Base-by-base conservation (phyloP, 345 rosid species). In the Geranium rotundifolium region DNA sequence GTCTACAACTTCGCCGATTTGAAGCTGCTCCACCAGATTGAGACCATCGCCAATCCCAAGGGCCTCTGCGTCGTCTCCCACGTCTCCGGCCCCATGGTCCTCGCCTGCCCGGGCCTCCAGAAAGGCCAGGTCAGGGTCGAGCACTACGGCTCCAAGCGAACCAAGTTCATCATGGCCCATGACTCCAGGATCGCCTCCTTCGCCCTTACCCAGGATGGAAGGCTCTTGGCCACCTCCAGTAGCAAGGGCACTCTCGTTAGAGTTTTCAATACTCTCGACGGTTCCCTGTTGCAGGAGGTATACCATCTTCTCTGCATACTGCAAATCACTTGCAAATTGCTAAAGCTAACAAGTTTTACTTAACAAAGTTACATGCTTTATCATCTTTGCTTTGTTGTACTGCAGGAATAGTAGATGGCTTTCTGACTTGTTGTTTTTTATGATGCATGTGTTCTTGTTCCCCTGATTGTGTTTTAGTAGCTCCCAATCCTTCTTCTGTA, bases 111-210 rank as follows among this genome's bases (percentile, higher is more conserved):
- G 0, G 87, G 81, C 3, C 41, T 71, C 30, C 80, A 62, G 59
- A 76, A 80, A 68, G 87, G 87, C 7, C 83, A 76, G 65, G 67
- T 83, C 56, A 76, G 82, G 69, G 62, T 80, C 14, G 78, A 82
- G 78, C 60, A 78, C 67, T 78, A 55, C 54, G 77, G 69, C n/a
- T 69, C 76, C 1, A 80, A 73, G 56, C 61, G 69, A 68, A 76
- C 80, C 1, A 74, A 73, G 71, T 69, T 74, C 17, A 20, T 74
- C n/a, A 67, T 59, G 75, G 85, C 81, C 1, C 88, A 83, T 31
- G 81, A 71, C 31, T 80, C 84, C 0, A 59, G 67, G 61, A 69
- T 83, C 19, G 73, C 76, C 1, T 69, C 78, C 49, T 55, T 80
- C 2, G 59, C 75, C 0, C 58, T 83, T 58, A 70, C 81, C 27